Conservation (phyloP, 2,329 filamentous ascomycete genomes). For the Beauveria sp. region DNA sequence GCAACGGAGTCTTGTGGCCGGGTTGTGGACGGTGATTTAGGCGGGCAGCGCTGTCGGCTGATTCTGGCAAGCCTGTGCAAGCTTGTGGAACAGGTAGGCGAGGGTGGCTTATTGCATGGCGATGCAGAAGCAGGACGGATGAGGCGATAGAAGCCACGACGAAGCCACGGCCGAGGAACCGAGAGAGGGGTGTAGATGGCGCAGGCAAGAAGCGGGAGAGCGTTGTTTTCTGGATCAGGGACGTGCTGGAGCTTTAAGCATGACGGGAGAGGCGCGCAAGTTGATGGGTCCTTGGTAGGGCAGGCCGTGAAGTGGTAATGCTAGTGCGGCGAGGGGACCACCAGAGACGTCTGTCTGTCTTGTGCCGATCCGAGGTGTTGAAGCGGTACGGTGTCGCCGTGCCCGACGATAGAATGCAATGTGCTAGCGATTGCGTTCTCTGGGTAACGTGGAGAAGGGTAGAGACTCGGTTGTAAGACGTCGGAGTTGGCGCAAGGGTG, state of each 20-base stretch:
- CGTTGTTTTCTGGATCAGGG: constrained; percentile 6
- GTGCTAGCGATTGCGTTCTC: background rate
- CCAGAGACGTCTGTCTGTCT: background rate
- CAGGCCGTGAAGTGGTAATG: background rate
- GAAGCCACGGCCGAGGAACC: background rate
- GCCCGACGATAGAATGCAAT: background rate
- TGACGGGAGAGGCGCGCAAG: constrained; percentile 7
- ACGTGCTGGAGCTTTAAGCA: constrained; percentile 7
- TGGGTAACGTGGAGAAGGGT: background rate
- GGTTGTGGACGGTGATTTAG: background rate
- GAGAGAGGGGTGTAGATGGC: background rate
- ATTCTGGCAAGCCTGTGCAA: background rate
- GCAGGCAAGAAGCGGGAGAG: background rate
- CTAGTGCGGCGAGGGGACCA: background rate
- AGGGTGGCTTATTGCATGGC: background rate
- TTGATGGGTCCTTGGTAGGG: constrained; percentile 5
- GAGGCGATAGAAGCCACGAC: background rate
- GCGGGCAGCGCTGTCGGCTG: constrained; percentile 1
- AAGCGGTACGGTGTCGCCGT: background rate
- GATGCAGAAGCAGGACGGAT: background rate
- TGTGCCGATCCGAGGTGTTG: background rate
- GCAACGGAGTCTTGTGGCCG: constrained; percentile 2
- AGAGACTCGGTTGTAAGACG: background rate
- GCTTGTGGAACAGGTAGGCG: background rate
- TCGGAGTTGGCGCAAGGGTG: background rate